Conservation (phyloP, 2,329 filamentous ascomycete genomes). For the Claviceps sp. region DNA sequence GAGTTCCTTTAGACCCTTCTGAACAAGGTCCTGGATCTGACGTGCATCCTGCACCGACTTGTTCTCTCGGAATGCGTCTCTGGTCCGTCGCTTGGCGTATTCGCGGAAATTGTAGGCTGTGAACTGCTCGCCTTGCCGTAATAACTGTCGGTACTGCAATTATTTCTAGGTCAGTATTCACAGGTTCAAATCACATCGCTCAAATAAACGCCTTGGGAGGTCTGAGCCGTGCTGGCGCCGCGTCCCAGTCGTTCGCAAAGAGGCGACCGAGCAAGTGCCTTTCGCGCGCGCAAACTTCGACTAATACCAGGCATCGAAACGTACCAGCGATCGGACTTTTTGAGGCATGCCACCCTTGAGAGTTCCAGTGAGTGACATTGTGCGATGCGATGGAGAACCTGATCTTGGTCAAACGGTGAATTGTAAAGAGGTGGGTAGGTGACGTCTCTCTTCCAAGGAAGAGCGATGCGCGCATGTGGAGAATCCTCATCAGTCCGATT, state of each 20-base stretch:
- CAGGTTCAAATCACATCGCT: neutral
- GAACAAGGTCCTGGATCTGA: conserved; percentile 74
- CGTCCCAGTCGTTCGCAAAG: neutral
- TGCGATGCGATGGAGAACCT: neutral
- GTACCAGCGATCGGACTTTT: conserved; percentile 43
- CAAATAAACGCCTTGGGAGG: neutral
- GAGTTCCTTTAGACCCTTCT: conserved; percentile 75
- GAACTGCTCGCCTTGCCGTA: conserved; percentile 79
- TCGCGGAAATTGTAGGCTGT: conserved; percentile 95
- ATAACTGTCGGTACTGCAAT: conserved; percentile 72
- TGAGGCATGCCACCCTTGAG: conserved; percentile 41
- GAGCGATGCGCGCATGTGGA: conserved; percentile 3
- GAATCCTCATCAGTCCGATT: conserved; percentile 8
- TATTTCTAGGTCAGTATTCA: neutral
- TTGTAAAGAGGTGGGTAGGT: neutral
- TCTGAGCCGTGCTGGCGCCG: neutral
- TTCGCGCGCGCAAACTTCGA: neutral
- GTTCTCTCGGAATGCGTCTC: conserved; percentile 80
- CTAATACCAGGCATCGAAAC: conserved; percentile 11
- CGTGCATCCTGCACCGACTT: conserved; percentile 58
- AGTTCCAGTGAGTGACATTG: conserved; percentile 25
- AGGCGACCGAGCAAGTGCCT: neutral
- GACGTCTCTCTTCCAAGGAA: neutral
- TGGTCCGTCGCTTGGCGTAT: conserved; percentile 82
- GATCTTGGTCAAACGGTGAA: neutral